These are phyloP conservation scores for Nicotiana noctiflora DNA, from an alignment of 257 asterid species.

Conservation along the genomic window DNA sequence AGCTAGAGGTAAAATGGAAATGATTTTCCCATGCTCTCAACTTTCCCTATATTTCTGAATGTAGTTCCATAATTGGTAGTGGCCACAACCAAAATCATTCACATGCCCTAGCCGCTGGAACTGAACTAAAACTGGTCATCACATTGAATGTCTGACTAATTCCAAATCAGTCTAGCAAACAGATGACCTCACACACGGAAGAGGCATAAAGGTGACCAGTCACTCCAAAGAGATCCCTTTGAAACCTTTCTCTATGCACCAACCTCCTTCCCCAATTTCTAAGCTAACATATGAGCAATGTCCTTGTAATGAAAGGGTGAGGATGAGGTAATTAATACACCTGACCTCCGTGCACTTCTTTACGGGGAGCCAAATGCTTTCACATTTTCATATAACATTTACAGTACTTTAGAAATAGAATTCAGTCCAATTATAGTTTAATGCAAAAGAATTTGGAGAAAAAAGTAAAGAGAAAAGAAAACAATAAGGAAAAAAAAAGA, in stretches of 20 bases:
- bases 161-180: neutral
- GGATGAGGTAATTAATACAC: neutral
- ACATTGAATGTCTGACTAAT: neutral
- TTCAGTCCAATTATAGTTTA: neutral
- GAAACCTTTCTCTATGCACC: neutral
- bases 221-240: neutral
- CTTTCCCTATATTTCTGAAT: neutral
- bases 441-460: neutral
- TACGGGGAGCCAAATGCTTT: neutral
- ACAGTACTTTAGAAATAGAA: neutral
- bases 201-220: neutral
- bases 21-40: neutral
- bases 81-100: neutral
- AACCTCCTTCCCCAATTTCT: neutral
- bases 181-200: neutral
- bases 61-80: neutral
- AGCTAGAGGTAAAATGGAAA: neutral
- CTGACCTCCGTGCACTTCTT: neutral
- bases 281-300: neutral
- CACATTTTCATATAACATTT: neutral
- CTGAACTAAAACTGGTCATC: neutral
- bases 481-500: neutral
- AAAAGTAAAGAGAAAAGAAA: neutral
- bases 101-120: neutral
- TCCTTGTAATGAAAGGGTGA: neutral